Evolutionary conservation across 2,329 filamentous ascomycete species (phyloP), one percentile per base, ranked within the genome.

Genomic region (Grosmannia clavigera): DNA sequence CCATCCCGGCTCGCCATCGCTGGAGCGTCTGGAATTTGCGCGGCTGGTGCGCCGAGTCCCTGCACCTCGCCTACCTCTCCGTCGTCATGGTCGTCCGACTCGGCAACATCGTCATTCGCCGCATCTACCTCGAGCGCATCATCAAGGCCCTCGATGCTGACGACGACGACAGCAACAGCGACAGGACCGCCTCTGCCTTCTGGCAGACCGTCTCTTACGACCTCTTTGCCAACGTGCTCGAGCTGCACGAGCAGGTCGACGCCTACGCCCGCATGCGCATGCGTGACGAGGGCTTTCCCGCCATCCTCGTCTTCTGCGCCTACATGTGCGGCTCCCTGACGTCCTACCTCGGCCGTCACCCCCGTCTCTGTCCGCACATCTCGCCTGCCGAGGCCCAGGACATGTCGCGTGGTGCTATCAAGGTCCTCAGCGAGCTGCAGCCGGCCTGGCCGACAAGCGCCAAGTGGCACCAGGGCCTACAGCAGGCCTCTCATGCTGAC

Each of bases 71-170:
- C 1, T 83, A 82, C 66, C 72, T 82, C 10, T 76, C 76, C 40
- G 75, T 81, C 3, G 81, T 79, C 7, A 81, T 80, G 71, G 76
- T 79, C 60, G 73, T 78, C 3, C 74, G 79, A 4, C 74, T 82
- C 9, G 81, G 79, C 67, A 80, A 82, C 61, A 81, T 83, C 60
- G 77, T 82, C 16, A 67, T 81, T 29, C 74, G 80, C n/a, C 77
- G 79, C 57, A 74, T 79, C 16, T 81, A 81, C 25, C 43, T 81
- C 60, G 86, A 87, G 29, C 33, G 54, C 43, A 33, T 48, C 31
- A 43, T 52, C 35, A 19, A 19, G 40, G 48, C 48, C 11, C 46
- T 56, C 7, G 31, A 25, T 10, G 58, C 6, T 40, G 10, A 22
- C 33, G 54, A 12, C n/a, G 35, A 53, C 29, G 50, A 53, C 27